Conservation (phyloP, 2,329 filamentous ascomycete species). For the Talaromyces funiculosus region DNA sequence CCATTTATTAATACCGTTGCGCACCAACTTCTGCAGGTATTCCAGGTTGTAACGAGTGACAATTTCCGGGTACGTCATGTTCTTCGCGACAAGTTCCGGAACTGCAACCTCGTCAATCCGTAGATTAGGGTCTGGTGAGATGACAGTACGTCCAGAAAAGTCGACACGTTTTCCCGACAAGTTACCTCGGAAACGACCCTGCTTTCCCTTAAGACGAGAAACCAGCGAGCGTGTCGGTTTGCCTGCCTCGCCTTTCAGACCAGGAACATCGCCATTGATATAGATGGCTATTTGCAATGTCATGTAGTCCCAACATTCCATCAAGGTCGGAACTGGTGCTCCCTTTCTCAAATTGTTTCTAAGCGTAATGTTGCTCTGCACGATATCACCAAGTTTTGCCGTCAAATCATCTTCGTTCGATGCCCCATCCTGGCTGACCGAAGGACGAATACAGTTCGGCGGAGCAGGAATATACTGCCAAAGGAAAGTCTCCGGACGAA, state of each 20-base stretch:
- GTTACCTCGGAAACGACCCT: constrained; percentile 94
- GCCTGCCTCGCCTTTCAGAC: constrained; percentile 79
- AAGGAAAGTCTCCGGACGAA: constrained; percentile 90
- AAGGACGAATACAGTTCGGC: constrained; percentile 88
- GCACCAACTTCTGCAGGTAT: constrained; percentile 68
- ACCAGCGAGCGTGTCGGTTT: constrained; percentile 92
- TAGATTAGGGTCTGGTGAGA: constrained; percentile 92
- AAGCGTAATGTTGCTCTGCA: constrained; percentile 84
- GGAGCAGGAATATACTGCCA: constrained; percentile 96
- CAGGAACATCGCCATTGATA: constrained; percentile 93
- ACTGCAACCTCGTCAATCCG: constrained; percentile 91
- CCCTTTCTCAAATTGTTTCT: constrained; percentile 76
- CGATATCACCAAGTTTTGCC: constrained; percentile 92
- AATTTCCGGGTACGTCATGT: constrained; percentile 89
- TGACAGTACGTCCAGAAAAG: constrained; percentile 95
- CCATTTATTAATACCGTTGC: constrained; percentile 70
- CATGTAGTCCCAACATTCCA: constrained; percentile 98
- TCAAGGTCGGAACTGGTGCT: constrained; percentile 78
- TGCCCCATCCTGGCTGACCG: constrained; percentile 84
- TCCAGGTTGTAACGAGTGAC: constrained; percentile 80
- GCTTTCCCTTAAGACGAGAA: constrained; percentile 92
- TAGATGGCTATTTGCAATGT: constrained; percentile 96
- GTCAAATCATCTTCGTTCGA: constrained; percentile 97
- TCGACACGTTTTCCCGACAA: constrained; percentile 97
- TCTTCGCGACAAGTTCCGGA: constrained; percentile 86